Conservation (phyloP, 106 monocot genomes). For the Dendrobium catenatum region DNA sequence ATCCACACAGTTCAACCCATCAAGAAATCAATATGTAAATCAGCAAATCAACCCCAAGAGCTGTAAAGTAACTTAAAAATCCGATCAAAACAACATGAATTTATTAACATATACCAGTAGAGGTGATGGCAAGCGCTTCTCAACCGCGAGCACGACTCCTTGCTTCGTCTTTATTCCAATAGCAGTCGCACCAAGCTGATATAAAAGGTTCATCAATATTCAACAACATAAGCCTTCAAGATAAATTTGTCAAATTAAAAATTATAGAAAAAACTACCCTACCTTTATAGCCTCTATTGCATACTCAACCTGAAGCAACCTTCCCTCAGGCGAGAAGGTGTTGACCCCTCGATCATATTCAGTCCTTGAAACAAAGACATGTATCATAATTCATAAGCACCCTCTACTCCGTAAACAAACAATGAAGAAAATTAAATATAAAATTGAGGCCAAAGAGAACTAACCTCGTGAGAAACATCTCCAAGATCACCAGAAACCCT, state of each 20-base stretch:
- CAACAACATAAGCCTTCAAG: not conserved
- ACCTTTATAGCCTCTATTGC: conserved; percentile 98
- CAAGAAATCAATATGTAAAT: not conserved
- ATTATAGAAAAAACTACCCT: not conserved
- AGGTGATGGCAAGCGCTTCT: conserved; percentile 82
- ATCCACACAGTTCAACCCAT: not conserved
- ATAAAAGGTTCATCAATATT: not conserved
- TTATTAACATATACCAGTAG: conserved; percentile 39
- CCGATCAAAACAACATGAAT: not conserved
- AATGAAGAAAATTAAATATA: not conserved
- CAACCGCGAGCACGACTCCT: conserved; percentile 89
- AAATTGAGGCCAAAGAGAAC: not conserved
- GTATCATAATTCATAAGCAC: not conserved
- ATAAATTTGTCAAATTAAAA: not conserved
- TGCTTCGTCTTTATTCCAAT: conserved; percentile 90
- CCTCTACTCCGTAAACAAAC: not conserved
- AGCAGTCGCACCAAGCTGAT: conserved; percentile 81
- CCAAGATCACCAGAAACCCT: not conserved
- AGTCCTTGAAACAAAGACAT: conserved; percentile 37
- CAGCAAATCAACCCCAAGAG: not conserved
- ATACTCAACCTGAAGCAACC: conserved; percentile 93
- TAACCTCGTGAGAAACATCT: conserved; percentile 77
- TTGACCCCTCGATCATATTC: conserved; percentile 97
- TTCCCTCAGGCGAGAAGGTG: conserved; percentile 94
- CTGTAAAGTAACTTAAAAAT: not conserved